Conservation (phyloP, 2,329 filamentous ascomycete genomes). For the Scedosporium apiospermum region DNA sequence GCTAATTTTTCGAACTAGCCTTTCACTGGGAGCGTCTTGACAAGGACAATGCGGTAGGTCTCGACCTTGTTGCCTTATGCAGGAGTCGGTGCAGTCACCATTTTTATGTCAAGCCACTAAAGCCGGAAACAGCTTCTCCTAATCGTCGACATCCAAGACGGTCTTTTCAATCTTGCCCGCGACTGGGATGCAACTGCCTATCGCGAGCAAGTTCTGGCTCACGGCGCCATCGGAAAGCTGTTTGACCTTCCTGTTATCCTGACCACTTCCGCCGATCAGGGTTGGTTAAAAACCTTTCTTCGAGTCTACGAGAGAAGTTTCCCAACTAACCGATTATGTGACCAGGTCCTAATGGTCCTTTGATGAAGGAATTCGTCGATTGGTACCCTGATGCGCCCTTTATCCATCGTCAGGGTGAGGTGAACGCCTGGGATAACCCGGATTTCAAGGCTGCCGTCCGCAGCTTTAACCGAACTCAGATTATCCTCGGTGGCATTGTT, state of each 20-base stretch:
- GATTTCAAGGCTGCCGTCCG: slow-evolving; percentile 57
- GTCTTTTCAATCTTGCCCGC: slow-evolving; percentile 35
- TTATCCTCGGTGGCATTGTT: slow-evolving; percentile 63
- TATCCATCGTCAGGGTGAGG: slow-evolving; percentile 60
- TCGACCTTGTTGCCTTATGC: neutral
- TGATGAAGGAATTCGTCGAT: slow-evolving; percentile 59
- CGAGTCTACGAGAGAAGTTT: neutral
- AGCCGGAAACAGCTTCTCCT: slow-evolving; percentile 19
- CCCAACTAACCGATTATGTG: neutral
- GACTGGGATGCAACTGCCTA: slow-evolving; percentile 59
- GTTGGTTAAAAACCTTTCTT: neutral
- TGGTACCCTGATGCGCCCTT: slow-evolving; percentile 59
- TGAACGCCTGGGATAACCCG: slow-evolving; percentile 68
- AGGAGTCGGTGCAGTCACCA: neutral
- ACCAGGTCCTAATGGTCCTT: slow-evolving; percentile 54
- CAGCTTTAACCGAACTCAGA: slow-evolving; percentile 56
- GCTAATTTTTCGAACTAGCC: neutral
- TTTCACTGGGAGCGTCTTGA: slow-evolving; percentile 24
- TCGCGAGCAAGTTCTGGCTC: slow-evolving; percentile 57
- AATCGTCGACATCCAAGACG: slow-evolving; percentile 27
- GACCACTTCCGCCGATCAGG: slow-evolving; percentile 53
- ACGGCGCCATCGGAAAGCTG: slow-evolving; percentile 55
- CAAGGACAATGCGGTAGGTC: slow-evolving; percentile 20
- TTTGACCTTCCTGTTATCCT: slow-evolving; percentile 62
- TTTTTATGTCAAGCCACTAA: neutral